Base-by-base conservation (phyloP, 345 rosid genomes). In the Citrus unshiu region DNA sequence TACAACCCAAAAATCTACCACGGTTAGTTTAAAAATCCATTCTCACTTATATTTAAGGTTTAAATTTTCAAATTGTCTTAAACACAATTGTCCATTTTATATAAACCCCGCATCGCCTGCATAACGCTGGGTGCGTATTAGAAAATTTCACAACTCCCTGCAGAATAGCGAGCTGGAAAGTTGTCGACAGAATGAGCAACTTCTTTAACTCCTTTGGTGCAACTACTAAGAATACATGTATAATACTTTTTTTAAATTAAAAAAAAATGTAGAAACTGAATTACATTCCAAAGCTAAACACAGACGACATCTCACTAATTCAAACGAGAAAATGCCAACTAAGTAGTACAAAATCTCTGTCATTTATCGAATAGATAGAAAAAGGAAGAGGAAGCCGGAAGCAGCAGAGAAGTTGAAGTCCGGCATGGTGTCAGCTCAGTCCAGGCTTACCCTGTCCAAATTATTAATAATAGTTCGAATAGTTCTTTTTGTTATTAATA, bases 361-460 rank as follows among this genome's bases (percentile, higher is more conserved):
- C 58, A 37, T 22, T 39, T 16, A 76, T 30, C 24, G 7, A 32
- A 76, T 65, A 27, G 14, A 24, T 24, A 66, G 18, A 39, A 51
- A 30, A 9, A 60, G 54, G 54, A 46, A 49, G 54, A 19, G 54
- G 68, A 63, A 46, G 51, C 56, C 14, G 65, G 39, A 78, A 43
- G 27, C 35, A 30, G 77, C 46, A 72, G 61, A 73, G 25, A 60
- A 24, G 24, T 64, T 19, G 21, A 64, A 68, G 37, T 40, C 60
- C 5, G 24, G 71, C 61, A 24, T 3, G 24, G 29, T 46, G 39
- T 35, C 29, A 9, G 35, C 16, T 88, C 87, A 96, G 4, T 93
- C 98, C 85, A 96, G 88, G 86, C 88, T 89, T 81, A 91, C 70
- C 76, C 92, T 83, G 80, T 94, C 98, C 92, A 94, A 85, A 79